phyloP scores from a whole-genome alignment of 352 stramenopile species.

The Globisporangium sylvaticum region DNA sequence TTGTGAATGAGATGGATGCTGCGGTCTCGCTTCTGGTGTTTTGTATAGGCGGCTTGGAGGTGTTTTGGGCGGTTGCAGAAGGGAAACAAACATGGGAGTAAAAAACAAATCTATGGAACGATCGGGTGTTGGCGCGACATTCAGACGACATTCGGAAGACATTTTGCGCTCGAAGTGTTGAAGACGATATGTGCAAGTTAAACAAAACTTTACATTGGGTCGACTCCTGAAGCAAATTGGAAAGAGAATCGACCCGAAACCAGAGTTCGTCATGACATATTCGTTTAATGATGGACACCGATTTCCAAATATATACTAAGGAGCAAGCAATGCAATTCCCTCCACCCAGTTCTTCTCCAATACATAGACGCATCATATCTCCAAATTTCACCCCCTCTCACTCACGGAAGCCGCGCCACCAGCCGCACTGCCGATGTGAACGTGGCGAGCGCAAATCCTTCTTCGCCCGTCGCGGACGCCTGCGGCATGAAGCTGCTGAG shows the following conservation, averaged over 20 bases:
- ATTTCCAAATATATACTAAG: neutral
- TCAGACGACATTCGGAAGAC: constrained; percentile 3
- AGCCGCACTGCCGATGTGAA: constrained; percentile 41
- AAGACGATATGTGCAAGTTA: neutral
- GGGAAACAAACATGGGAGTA: neutral
- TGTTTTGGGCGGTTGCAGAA: neutral
- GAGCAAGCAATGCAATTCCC: neutral
- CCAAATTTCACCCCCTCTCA: neutral
- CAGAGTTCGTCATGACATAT: neutral
- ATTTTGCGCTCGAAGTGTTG: neutral
- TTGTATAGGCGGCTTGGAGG: neutral
- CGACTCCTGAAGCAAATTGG: no score
- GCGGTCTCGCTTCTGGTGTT: neutral
- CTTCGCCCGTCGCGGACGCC: constrained; percentile 25
- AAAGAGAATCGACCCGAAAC: neutral
- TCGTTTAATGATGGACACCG: neutral
- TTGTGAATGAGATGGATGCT: neutral
- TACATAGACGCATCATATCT: neutral
- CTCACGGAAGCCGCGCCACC: constrained; percentile 27
- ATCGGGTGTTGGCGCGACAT: neutral
- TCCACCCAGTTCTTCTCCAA: neutral
- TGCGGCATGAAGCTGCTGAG: constrained; percentile 48
- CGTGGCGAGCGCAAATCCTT: constrained; percentile 55
- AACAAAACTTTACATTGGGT: neutral
- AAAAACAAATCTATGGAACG: neutral